Percentiles rank a stretch among this genome's conserved stretches.
These are phyloP conservation scores for Yamadazyma siamensis DNA, from an alignment of 1,139 yeast genomes.

Conservation along the genomic window DNA sequence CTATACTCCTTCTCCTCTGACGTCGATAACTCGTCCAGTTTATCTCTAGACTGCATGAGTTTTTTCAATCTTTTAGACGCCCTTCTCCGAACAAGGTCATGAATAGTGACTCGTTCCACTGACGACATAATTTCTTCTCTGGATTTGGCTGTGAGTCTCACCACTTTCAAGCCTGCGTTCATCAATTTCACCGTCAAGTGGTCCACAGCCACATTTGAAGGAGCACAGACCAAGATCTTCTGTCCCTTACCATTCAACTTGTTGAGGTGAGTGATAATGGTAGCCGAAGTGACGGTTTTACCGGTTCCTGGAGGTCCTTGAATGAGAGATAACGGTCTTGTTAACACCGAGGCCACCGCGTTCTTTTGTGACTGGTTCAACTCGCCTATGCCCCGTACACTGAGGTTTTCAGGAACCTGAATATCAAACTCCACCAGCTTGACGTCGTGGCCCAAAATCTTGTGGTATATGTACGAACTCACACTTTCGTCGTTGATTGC, in stretches of 20 bases:
- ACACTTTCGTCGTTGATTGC: conserved; percentile 72
- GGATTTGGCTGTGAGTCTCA: conserved; percentile 70
- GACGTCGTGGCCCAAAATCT: conserved; percentile 79
- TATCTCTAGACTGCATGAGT: conserved; percentile 54
- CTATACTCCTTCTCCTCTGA: conserved; percentile 45
- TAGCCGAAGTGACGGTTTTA: conserved; percentile 90
- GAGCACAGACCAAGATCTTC: conserved; percentile 83
- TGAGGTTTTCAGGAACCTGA: conserved; percentile 55
- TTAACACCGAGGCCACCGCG: conserved; percentile 72
- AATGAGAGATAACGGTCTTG: conserved; percentile 75
- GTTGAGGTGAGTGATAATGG: conserved; percentile 75
- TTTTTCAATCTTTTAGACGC: conserved; percentile 59
- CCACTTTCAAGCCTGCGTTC: conserved; percentile 67
- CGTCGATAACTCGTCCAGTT: conserved; percentile 67
- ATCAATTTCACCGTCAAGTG: conserved; percentile 77
- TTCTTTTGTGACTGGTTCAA: conserved; percentile 75
- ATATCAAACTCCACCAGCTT: conserved; percentile 61
- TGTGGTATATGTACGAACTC: conserved; percentile 75
- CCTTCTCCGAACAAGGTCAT: conserved; percentile 39
- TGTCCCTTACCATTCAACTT: conserved; percentile 44
- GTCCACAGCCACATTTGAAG: conserved; percentile 93
- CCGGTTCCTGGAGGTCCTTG: conserved; percentile 99
- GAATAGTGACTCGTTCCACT: conserved; percentile 52
- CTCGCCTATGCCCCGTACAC: conserved; percentile 65
- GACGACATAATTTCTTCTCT: conserved; percentile 78